A percentile compares a stretch with the other conserved stretches of the same genome.
phyloP scores from a whole-genome alignment of 305 asterid genomes.

The Andrographis paniculata region DNA sequence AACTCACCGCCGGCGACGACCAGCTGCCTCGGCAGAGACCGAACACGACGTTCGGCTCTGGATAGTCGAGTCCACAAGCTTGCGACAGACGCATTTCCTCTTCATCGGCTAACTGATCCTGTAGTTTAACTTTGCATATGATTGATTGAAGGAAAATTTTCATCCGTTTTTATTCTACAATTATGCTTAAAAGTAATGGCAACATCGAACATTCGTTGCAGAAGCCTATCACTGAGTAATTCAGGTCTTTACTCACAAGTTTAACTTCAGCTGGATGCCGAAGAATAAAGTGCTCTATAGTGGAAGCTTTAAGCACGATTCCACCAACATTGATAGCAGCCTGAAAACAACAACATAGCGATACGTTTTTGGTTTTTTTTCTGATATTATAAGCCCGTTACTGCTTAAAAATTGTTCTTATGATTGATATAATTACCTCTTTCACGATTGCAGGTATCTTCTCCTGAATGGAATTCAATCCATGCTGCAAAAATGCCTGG shows the following conservation, averaged over 20 bases:
- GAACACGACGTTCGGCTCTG: slow-evolving; percentile 83
- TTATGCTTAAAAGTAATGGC: not conserved
- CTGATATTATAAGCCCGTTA: too few species aligned
- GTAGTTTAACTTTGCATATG: slow-evolving; percentile 6
- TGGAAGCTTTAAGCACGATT: slow-evolving; percentile 57
- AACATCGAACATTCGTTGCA: not conserved
- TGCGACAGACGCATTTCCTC: slow-evolving; percentile 65
- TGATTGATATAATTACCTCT: slow-evolving; percentile 35
- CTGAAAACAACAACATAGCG: slow-evolving; percentile 22
- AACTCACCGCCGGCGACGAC: slow-evolving; percentile 94
- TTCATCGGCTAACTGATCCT: slow-evolving; percentile 56
- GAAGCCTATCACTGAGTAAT: not conserved
- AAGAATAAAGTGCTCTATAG: slow-evolving; percentile 78
- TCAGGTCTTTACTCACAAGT: slow-evolving; percentile 36
- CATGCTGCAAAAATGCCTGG: slow-evolving; percentile 78
- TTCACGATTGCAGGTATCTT: slow-evolving; percentile 46
- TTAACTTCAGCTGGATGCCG: slow-evolving; percentile 64
- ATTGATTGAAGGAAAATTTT: too few species aligned
- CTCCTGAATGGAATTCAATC: slow-evolving; percentile 67
- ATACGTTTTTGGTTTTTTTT: too few species aligned
- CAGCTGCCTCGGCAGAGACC: slow-evolving; percentile 90
- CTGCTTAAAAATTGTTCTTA: not conserved
- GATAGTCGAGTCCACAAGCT: slow-evolving; percentile 75
- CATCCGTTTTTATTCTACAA: not conserved
- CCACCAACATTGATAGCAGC: slow-evolving; percentile 71